These are phyloP conservation scores for Gossypium turneri DNA, from an alignment of 345 rosid species.

Conservation along the genomic window DNA sequence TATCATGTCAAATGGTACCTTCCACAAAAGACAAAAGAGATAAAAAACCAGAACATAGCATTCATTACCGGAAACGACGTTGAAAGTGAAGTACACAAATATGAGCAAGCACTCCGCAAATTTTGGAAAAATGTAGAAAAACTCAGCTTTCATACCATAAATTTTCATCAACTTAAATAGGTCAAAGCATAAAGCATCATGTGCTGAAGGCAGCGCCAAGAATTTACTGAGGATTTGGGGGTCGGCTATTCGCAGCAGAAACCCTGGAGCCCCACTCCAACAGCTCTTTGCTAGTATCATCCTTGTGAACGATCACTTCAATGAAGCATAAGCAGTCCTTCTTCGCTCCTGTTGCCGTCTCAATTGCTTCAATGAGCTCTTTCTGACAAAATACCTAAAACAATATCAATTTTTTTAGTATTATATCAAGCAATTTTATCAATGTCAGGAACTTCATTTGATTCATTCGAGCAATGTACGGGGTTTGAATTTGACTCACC, in stretches of 20 bases:
- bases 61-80: not conserved
- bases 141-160: not conserved
- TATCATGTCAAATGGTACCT: no score
- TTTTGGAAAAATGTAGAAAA: no score
- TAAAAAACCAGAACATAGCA: not conserved
- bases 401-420: not conserved
- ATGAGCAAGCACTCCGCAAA: no score
- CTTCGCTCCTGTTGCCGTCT: constrained; percentile 47
- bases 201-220: not conserved
- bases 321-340: constrained; percentile 75
- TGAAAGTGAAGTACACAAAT: not conserved
- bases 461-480: not conserved
- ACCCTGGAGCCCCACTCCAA: constrained; percentile 79
- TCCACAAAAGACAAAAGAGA: not conserved
- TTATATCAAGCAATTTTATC: not conserved
- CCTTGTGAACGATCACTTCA: constrained; percentile 71
- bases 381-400: constrained; percentile 58
- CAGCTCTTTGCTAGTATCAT: constrained; percentile 83
- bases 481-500: constrained; percentile 30
- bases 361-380: constrained; percentile 57
- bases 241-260: constrained; percentile 73
- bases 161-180: not conserved
- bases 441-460: not conserved
- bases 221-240: constrained; percentile 57
- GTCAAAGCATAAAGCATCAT: not conserved